Percentiles rank a stretch among this genome's conserved stretches.
Evolutionary conservation across 208 protist species (phyloP).

Genomic region (Vickermania spadyakhi): DNA sequence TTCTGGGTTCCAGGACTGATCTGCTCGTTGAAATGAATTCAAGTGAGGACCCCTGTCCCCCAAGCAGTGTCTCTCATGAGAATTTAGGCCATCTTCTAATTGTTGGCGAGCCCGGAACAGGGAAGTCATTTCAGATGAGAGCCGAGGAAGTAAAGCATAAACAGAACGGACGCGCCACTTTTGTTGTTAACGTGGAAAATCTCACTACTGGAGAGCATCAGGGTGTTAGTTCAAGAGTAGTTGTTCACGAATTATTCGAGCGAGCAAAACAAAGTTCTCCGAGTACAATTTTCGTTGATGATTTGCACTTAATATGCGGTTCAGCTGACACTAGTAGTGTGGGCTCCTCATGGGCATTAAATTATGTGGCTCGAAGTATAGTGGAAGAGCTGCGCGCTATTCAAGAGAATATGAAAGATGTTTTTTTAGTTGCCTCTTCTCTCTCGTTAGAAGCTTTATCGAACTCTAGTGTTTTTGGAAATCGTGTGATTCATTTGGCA

Average conservation of each 20-base stretch:
- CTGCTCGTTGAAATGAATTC: slow-evolving; percentile 4
- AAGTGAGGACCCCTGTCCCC: background rate
- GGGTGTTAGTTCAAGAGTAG: slow-evolving; percentile 74
- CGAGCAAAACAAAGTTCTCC: slow-evolving; percentile 83
- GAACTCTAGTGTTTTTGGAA: slow-evolving; percentile 11
- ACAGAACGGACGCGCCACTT: slow-evolving; percentile 4
- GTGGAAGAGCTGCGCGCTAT: slow-evolving; percentile 30
- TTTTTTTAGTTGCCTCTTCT: slow-evolving; percentile 25
- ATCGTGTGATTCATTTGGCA: slow-evolving; percentile 11
- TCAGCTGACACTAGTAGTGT: slow-evolving; percentile 9
- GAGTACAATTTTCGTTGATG: slow-evolving; percentile 37
- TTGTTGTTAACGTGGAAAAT: slow-evolving; percentile 25
- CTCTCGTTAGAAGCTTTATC: slow-evolving; percentile 17
- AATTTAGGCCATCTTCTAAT: slow-evolving; percentile 18
- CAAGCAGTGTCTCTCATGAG: background rate
- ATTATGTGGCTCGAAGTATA: slow-evolving; percentile 19
- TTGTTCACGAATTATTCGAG: slow-evolving; percentile 87
- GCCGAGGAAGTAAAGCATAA: background rate
- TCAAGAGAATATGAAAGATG: slow-evolving; percentile 6
- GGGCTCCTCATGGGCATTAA: slow-evolving; percentile 33
- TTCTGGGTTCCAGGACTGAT: slow-evolving; percentile 19
- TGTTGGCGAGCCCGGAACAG: slow-evolving; percentile 32
- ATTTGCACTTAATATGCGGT: slow-evolving; percentile 47
- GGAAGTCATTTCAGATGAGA: slow-evolving; percentile 25
- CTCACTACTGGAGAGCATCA: slow-evolving; percentile 25